phyloP scores from a whole-genome alignment of 345 rosid species.

The Rhizophora mangle region DNA sequence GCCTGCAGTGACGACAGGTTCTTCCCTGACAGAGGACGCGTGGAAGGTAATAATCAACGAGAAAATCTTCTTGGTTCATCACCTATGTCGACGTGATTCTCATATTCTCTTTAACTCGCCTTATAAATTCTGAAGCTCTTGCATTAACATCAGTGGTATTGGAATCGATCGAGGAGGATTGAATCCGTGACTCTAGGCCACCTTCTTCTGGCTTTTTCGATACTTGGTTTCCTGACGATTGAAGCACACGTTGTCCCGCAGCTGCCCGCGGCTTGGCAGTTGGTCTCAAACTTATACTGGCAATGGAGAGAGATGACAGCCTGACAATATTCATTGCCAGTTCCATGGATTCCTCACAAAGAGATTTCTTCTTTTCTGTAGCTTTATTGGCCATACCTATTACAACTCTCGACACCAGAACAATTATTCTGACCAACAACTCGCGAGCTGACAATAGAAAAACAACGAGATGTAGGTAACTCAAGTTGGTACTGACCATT shows the following conservation, averaged over 20 bases:
- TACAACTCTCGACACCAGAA: neutral
- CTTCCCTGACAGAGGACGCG: neutral
- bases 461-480: neutral
- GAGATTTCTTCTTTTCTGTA: constrained; percentile 13
- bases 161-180: neutral
- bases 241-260: constrained; percentile 3
- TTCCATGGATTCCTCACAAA: constrained; percentile 27
- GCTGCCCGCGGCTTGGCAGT: constrained; percentile 4
- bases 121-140: constrained; percentile 19
- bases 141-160: constrained; percentile 14
- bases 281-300: constrained; percentile 10
- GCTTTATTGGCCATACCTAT: constrained; percentile 10
- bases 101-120: constrained; percentile 4
- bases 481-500: no score
- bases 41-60: neutral
- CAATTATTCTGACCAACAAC: neutral
- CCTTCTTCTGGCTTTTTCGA: neutral
- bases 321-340: constrained; percentile 20
- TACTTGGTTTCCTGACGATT: neutral
- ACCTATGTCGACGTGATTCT: neutral
- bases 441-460: neutral
- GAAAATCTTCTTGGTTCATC: neutral
- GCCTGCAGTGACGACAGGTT: neutral
- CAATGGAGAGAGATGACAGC: constrained; percentile 21
- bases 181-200: neutral